Percentiles rank a stretch among this genome's conserved stretches.
Evolutionary conservation across 305 asterid genomes (phyloP).

Genomic region (Salvia sclarea): DNA sequence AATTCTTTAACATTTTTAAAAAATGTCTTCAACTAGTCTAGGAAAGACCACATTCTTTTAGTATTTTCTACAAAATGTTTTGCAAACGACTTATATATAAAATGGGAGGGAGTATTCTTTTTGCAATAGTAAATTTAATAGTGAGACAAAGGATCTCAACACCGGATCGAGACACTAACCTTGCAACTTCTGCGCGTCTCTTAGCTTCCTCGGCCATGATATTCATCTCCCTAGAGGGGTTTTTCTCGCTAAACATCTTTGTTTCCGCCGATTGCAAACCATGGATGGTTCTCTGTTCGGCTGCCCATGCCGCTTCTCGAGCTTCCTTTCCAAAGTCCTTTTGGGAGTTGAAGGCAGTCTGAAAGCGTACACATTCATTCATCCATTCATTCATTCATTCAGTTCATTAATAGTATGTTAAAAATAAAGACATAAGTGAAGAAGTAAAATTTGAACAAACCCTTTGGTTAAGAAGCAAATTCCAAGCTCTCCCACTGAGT

Average conservation of each 20-base stretch:
- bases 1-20: too few species aligned
- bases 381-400: background rate
- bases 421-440: too few species aligned
- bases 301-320: slow-evolving; percentile 85
- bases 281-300: slow-evolving; percentile 70
- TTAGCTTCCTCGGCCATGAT: slow-evolving; percentile 67
- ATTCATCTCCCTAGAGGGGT: slow-evolving; percentile 46
- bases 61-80: too few species aligned
- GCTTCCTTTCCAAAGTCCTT: slow-evolving; percentile 68
- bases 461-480: slow-evolving; percentile 40
- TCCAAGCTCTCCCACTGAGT: slow-evolving; percentile 66
- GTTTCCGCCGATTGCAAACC: slow-evolving; percentile 64
- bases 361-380: background rate
- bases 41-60: too few species aligned
- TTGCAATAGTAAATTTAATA: too few species aligned
- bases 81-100: too few species aligned
- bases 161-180: too few species aligned
- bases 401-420: background rate
- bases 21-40: too few species aligned
- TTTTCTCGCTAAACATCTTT: slow-evolving; percentile 36
- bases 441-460: background rate
- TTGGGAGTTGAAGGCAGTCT: slow-evolving; percentile 65
- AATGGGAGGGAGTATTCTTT: too few species aligned
- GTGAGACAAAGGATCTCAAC: too few species aligned
- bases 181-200: slow-evolving; percentile 64